Evolutionary conservation across 73 alveolate genomes (phyloP), one percentile per base, ranked within the genome.

Genomic region (Paramecium biaurelia): DNA sequence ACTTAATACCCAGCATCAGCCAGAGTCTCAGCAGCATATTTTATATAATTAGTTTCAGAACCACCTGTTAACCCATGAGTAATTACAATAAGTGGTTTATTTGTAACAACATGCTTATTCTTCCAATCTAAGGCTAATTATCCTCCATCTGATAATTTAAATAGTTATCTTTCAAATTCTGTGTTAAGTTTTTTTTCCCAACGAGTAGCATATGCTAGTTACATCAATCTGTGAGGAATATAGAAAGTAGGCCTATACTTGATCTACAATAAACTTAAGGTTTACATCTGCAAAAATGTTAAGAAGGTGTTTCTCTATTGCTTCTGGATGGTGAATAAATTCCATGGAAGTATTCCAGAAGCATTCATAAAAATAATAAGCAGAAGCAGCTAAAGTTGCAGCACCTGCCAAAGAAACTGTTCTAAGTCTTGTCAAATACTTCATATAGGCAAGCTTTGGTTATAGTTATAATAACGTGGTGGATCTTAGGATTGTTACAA

Each of bases 31-130:
- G 90, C 70, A 45, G 90, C 90, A 70, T 76, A 57, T 72, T 70
- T 89, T n/a, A 89, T 89, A 49, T 89, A 89, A 45, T 89, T 89
- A 28, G 76, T 43, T 41, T 89, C 87, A 41, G 94, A 89, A 0
- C 94, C 94, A 24, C 94, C 94, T 23, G 94, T 89, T 18, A 89
- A 67, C 7, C 94, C 94, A 70, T 89, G 94, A 23, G 87, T 89
- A 8, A 89, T 72, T 30, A 89, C 45, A 57, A 89, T 23, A 12
- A 89, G 38, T 72, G 85, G 85, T 14, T 76, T 89, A 21, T 89
- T 42, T 9, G 89, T 58, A 10, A 59, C 53, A 43, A 82, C 76
- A 30, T 89, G 88, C 21, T 89, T 70, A 30, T 89, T 82, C 28
- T 49, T 67, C 94, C 94, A 89, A 43, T 89, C 94, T 24, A 89